These are phyloP conservation scores for Amoeboaphelidium protococcarum DNA, from an alignment of 371 early-diverging fungal species.

Conservation along the genomic window DNA sequence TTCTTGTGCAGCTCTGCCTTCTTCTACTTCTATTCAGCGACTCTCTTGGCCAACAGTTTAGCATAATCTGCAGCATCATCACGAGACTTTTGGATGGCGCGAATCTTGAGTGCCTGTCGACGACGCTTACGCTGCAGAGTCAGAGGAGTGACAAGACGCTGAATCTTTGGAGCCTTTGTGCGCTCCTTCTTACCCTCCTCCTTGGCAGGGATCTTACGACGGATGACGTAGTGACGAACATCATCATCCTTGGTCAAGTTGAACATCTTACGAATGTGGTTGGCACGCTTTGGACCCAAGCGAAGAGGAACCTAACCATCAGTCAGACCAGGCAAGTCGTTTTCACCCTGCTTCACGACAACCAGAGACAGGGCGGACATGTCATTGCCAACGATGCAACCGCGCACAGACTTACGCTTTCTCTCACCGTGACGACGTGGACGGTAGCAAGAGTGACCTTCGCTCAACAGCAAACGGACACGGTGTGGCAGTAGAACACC, in stretches of 20 bases:
- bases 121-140: conserved; percentile 80
- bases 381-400: conserved; percentile 93
- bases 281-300: conserved; percentile 94
- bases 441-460: conserved; percentile 98
- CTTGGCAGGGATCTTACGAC: conserved; percentile 68
- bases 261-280: conserved; percentile 94
- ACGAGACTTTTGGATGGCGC: conserved; percentile 41
- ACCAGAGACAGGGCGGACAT: conserved; percentile 78
- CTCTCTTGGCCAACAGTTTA: conserved; percentile 62
- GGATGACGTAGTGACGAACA: conserved; percentile 91
- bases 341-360: conserved; percentile 88
- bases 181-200: conserved; percentile 60
- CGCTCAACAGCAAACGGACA: conserved; percentile 71
- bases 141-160: conserved; percentile 84
- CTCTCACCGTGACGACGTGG: conserved; percentile 93
- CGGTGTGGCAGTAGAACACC: conserved; percentile 80
- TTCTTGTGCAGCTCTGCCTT: conserved; percentile 7
- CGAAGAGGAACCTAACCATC: conserved; percentile 75
- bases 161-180: conserved; percentile 90
- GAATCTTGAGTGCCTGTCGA: conserved; percentile 51
- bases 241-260: conserved; percentile 84
- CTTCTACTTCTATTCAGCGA: conserved; percentile 44
- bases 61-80: conserved; percentile 76
- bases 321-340: conserved; percentile 85
- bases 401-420: conserved; percentile 91